Evolutionary conservation across 306 rosid species (phyloP).

Genomic region (Crataegus laevigata): DNA sequence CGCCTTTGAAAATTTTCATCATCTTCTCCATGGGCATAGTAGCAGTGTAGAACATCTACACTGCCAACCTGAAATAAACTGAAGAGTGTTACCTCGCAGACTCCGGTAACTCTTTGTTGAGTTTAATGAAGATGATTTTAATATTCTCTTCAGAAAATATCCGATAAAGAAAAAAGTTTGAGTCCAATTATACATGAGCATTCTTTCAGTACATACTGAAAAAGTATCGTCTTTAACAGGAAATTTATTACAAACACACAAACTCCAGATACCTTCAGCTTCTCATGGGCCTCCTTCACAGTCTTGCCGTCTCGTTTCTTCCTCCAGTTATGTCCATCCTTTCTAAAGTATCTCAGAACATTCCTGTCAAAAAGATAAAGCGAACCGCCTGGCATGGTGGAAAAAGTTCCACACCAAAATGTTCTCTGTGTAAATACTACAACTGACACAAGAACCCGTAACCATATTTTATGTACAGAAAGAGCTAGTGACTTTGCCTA

Average conservation of each 20-base stretch:
- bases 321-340: constrained; percentile 94
- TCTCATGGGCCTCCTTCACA: constrained; percentile 93
- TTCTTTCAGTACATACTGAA: not conserved
- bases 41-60: constrained; percentile 82
- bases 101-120: not conserved
- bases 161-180: not conserved
- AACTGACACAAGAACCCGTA: not conserved
- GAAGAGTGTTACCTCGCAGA: constrained; percentile 25
- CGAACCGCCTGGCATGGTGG: constrained; percentile 63
- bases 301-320: constrained; percentile 90
- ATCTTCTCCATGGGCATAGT: constrained; percentile 96
- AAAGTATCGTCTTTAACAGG: not conserved
- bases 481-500: not conserved
- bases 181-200: not conserved
- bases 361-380: constrained; percentile 85
- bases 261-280: constrained; percentile 29
- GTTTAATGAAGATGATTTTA: not conserved
- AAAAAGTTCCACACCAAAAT: constrained; percentile 9
- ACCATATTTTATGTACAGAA: not conserved
- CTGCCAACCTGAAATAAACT: constrained; percentile 78
- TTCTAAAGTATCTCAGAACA: constrained; percentile 84
- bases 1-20: constrained; percentile 88
- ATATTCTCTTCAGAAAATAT: not conserved
- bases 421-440: not conserved
- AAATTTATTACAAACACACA: not conserved